Base-by-base conservation (phyloP, 148 eudicot species). In the Silene latifolia region DNA sequence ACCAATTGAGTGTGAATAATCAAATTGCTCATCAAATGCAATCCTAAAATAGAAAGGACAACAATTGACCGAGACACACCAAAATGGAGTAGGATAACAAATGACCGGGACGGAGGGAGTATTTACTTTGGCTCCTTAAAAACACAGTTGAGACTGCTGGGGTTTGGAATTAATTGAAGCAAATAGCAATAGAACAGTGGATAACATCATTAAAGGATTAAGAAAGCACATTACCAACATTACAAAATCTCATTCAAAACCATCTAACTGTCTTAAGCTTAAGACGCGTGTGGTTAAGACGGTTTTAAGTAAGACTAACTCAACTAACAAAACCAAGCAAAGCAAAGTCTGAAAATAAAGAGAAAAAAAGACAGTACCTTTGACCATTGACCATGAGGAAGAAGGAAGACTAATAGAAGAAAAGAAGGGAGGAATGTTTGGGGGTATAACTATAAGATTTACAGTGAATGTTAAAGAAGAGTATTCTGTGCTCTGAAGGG, bases 171-270 rank as follows among this genome's bases (percentile, higher is more conserved):
- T 57, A 67, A 32, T 44, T 59, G 6, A 47, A 29, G 61, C 63
- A 57, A 53, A 65, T 60, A 60, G n/a, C 73, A 74, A 79, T 79
- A 48, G 32, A 67, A 79, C 69, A 79, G 77, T 78, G 47, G 19
- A 51, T 19, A 4, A 8, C 48, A 63, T 46, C 24, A 71, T 23
- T 1, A 29, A 35, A 35, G 39, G 4, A 47, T 4, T 13, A 4
- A 13, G 29, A 32, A 0, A 32, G 35, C 5, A 32, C 3, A 32
- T 27, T 27, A 32, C 5, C 35, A 32, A 4, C 35, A 32, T 4
- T 32, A 32, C 4, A 2, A 32, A 32, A 48, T 48, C 54, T 48
- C 17, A 48, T 48, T 39, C 6, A 39, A 39, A 1, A 39, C 44
- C 44, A 8, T 39, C 44, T 39, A 1, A 39, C 44, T 8, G 44